A percentile compares a stretch with the other conserved stretches of the same genome.
Evolutionary conservation across 345 rosid species (phyloP).

Genomic region (Acer yangbiense): DNA sequence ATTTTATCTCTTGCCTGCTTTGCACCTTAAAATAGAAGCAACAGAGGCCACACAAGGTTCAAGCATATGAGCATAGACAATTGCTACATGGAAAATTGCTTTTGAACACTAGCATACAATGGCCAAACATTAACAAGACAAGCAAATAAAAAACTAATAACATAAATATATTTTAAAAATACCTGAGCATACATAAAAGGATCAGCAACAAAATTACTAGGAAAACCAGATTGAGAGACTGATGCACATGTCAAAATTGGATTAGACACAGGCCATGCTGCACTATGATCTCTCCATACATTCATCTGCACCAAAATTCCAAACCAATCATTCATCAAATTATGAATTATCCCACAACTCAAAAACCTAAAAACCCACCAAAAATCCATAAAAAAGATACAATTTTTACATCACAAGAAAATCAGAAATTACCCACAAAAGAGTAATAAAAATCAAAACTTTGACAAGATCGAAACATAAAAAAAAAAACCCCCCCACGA

Average conservation of each 20-base stretch:
- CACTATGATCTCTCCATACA: conserved; percentile 70
- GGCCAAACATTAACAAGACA: neutral
- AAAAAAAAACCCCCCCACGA: neutral
- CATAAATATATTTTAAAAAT: neutral
- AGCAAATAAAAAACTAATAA: neutral
- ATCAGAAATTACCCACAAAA: neutral
- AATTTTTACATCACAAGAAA: neutral
- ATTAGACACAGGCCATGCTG: conserved; percentile 95
- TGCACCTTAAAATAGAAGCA: neutral
- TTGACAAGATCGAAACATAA: neutral
- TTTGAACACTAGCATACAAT: neutral
- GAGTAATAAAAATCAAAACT: neutral
- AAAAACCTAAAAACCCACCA: neutral
- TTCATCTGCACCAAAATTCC: conserved; percentile 47
- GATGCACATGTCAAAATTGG: conserved; percentile 95
- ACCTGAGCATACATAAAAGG: conserved; percentile 93
- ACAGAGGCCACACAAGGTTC: neutral
- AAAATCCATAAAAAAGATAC: conserved; percentile 6
- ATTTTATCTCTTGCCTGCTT: neutral
- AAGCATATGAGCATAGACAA: neutral
- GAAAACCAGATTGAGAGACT: conserved; percentile 66
- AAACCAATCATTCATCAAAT: conserved; percentile 15
- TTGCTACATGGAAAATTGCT: neutral
- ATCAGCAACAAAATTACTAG: conserved; percentile 94
- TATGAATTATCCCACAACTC: neutral